Percentiles rank a stretch among this genome's conserved stretches.
Conservation (phyloP, 768 basidiomycete species). For the Ramaria sp. region DNA sequence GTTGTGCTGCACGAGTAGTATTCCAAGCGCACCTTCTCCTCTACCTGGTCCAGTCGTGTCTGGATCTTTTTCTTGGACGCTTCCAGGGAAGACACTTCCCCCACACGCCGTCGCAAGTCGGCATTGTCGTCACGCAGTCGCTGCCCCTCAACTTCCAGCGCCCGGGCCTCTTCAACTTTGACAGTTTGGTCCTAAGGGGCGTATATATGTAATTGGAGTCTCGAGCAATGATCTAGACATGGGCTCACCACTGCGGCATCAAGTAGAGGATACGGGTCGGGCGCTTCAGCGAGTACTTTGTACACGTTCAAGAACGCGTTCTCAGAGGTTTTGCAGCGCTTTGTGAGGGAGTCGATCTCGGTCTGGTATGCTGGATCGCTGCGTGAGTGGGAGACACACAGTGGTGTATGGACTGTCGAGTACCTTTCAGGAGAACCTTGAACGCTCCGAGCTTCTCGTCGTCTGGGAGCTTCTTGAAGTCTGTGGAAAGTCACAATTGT, state of each 20-base stretch:
- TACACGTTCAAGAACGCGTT: slow-evolving; percentile 95
- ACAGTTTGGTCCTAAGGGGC: slow-evolving; percentile 78
- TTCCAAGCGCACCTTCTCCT: slow-evolving; percentile 53
- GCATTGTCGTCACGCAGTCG: slow-evolving; percentile 73
- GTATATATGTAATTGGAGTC: neutral
- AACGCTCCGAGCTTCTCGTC: slow-evolving; percentile 78
- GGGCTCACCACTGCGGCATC: slow-evolving; percentile 77
- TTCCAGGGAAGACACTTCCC: slow-evolving; percentile 55
- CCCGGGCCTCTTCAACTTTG: slow-evolving; percentile 70
- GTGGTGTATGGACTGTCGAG: slow-evolving; percentile 11
- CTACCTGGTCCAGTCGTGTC: slow-evolving; percentile 61
- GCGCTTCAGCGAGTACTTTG: slow-evolving; percentile 92
- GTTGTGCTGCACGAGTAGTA: neutral
- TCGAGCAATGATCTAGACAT: neutral
- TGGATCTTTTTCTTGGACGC: slow-evolving; percentile 69
- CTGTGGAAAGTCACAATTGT: slow-evolving; percentile 29
- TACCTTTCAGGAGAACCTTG: slow-evolving; percentile 86
- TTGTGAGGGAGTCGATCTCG: slow-evolving; percentile 92
- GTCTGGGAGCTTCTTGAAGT: slow-evolving; percentile 94
- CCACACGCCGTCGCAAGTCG: slow-evolving; percentile 60
- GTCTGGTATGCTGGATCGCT: slow-evolving; percentile 70
- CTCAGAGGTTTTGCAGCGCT: slow-evolving; percentile 85
- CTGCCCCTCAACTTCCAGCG: slow-evolving; percentile 65
- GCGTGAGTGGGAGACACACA: neutral
- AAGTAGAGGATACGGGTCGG: slow-evolving; percentile 93